Evolutionary conservation across 2,329 filamentous ascomycete species (phyloP).

Genomic region (Aspergillus proliferans): DNA sequence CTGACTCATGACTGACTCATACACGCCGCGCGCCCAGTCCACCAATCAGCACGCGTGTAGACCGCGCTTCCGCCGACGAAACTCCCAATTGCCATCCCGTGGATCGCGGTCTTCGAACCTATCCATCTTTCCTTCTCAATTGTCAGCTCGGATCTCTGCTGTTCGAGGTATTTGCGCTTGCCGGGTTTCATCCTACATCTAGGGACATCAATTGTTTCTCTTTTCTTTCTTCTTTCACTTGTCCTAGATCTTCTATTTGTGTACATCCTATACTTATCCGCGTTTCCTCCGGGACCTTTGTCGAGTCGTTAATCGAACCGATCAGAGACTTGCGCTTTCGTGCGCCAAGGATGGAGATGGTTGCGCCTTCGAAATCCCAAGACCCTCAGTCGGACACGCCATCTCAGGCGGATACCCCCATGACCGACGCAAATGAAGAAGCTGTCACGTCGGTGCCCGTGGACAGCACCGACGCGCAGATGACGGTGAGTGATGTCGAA

Average conservation of each 20-base stretch:
- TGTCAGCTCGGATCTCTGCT: not conserved
- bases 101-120: not conserved
- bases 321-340: slow-evolving; percentile 14
- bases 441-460: slow-evolving; percentile 30
- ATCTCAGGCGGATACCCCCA: slow-evolving; percentile 42
- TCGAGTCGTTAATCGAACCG: not conserved
- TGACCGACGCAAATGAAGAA: slow-evolving; percentile 39
- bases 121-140: slow-evolving; percentile 7
- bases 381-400: slow-evolving; percentile 34
- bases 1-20: slow-evolving; percentile 21
- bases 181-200: not conserved
- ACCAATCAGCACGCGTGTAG: slow-evolving; percentile 33
- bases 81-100: slow-evolving; percentile 25
- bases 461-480: slow-evolving; percentile 31
- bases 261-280: not conserved
- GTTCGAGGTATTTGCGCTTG: not conserved
- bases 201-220: not conserved
- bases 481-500: slow-evolving; percentile 30
- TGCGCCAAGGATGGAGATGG: slow-evolving; percentile 32
- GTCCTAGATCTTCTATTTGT: not conserved
- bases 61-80: slow-evolving; percentile 20
- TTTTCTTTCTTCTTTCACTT: not conserved
- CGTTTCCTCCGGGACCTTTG: not conserved
- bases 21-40: slow-evolving; percentile 5
- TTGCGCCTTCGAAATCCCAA: slow-evolving; percentile 26